Conservation (phyloP, 257 asterid species). For the Datura wrightii region DNA sequence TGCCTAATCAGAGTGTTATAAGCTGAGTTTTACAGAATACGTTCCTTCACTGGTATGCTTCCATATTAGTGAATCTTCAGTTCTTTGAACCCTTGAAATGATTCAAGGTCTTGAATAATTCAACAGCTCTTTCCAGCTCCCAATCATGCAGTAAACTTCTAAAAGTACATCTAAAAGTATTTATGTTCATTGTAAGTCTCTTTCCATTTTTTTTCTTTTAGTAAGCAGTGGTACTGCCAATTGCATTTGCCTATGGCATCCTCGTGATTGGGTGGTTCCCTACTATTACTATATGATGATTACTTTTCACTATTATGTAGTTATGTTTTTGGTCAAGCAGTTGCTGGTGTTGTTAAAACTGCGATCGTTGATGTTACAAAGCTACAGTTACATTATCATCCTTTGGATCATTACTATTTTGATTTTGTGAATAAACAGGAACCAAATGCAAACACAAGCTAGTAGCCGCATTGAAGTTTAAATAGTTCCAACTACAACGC, state of each 20-base stretch:
- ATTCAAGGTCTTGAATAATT: too few species aligned
- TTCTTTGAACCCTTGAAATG: too few species aligned
- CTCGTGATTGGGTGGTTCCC: neutral
- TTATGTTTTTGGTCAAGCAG: neutral
- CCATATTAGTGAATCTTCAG: too few species aligned
- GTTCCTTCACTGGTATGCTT: too few species aligned
- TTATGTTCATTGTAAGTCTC: neutral
- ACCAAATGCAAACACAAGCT: slow-evolving; percentile 18
- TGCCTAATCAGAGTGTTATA: too few species aligned
- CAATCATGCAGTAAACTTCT: too few species aligned
- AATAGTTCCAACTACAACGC: neutral
- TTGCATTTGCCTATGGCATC: neutral
- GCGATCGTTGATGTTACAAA: neutral
- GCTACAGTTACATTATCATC: neutral
- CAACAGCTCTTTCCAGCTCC: too few species aligned
- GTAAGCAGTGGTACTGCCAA: neutral
- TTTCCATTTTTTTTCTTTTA: neutral
- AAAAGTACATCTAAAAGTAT: neutral
- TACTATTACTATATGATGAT: neutral
- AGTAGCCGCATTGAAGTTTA: neutral
- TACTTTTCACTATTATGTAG: too few species aligned
- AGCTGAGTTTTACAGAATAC: too few species aligned
- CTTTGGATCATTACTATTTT: neutral
- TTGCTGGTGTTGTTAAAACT: neutral
- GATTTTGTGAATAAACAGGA: neutral